Conservation (phyloP, 768 basidiomycete species). For the Crassisporium funariophilum region DNA sequence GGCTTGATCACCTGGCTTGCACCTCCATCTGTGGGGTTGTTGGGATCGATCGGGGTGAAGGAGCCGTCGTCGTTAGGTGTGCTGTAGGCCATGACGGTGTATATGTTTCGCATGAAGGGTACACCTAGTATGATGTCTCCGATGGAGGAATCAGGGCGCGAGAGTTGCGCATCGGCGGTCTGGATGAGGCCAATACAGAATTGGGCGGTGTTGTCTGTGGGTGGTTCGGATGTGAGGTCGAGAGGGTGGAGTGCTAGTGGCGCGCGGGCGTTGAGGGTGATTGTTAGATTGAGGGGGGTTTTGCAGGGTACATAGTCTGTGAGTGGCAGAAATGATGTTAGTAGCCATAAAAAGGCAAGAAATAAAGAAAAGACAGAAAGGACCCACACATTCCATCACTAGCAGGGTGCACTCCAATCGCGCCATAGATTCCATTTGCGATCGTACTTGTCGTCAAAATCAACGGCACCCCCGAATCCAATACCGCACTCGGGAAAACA, state of each 20-base stretch:
- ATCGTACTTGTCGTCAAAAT: constrained; percentile 63
- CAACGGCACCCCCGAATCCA: constrained; percentile 71
- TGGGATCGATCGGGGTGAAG: constrained; percentile 36
- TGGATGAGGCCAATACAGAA: constrained; percentile 76
- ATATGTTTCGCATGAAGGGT: constrained; percentile 74
- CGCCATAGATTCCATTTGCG: constrained; percentile 81
- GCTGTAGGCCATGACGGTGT: constrained; percentile 75
- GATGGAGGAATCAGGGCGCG: constrained; percentile 33
- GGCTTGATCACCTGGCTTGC: constrained; percentile 34
- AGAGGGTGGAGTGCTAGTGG: constrained; percentile 73
- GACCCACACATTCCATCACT: constrained; percentile 65
- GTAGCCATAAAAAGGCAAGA: neutral
- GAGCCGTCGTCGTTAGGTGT: constrained; percentile 44
- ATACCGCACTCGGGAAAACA: constrained; percentile 59
- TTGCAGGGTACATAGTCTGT: constrained; percentile 76
- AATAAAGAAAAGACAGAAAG: constrained; percentile 1
- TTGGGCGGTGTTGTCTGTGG: constrained; percentile 40
- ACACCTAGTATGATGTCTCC: constrained; percentile 80
- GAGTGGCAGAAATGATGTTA: neutral
- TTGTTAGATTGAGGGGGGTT: constrained; percentile 67
- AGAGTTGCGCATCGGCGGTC: constrained; percentile 45
- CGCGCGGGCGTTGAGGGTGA: constrained; percentile 60
- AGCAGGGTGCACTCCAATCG: constrained; percentile 61
- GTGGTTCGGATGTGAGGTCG: constrained; percentile 61
- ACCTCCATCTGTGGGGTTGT: constrained; percentile 9